These are phyloP conservation scores for Solanum hybrid DNA, from an alignment of 305 asterid species.

Conservation along the genomic window DNA sequence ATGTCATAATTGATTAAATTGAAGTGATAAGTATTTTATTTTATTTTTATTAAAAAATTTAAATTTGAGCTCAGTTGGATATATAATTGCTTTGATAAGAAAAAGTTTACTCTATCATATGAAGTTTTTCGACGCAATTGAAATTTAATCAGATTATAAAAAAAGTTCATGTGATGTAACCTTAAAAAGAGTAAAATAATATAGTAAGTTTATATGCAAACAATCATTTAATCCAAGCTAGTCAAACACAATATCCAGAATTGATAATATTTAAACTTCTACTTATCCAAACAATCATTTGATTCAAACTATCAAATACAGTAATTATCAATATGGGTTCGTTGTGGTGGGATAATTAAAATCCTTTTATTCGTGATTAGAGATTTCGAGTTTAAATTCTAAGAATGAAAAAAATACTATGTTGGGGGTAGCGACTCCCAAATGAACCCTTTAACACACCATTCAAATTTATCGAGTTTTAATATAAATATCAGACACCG, in stretches of 20 bases:
- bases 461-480: background rate
- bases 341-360: background rate
- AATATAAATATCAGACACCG: background rate
- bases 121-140: background rate
- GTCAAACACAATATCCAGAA: background rate
- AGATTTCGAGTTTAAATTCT: accelerated
- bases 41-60: background rate
- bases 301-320: background rate
- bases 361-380: background rate
- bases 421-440: background rate
- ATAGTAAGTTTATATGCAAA: background rate
- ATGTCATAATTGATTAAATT: background rate
- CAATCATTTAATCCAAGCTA: background rate
- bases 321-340: background rate
- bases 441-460: accelerated
- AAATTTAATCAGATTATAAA: background rate
- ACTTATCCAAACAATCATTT: background rate
- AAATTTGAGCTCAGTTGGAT: background rate
- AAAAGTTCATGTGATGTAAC: background rate
- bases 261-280: background rate
- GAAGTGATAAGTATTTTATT: background rate
- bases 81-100: background rate
- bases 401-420: background rate
- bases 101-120: background rate
- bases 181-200: background rate